Base-by-base conservation (phyloP, 495 filamentous ascomycete genomes). In the Penicillium pancosmium region DNA sequence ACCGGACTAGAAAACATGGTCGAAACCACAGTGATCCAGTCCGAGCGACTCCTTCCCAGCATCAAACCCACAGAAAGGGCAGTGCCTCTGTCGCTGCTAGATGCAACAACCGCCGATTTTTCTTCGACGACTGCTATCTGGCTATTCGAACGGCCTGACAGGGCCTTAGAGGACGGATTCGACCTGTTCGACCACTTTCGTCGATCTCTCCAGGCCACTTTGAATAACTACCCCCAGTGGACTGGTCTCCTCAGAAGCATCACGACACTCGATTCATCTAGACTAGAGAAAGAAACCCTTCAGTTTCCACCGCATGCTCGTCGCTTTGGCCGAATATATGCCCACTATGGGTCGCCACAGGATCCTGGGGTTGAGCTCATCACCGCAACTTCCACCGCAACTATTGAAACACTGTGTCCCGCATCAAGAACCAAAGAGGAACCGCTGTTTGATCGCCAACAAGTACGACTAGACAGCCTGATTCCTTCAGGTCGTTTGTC, bases 321-420 rank as follows among this genome's bases (percentile, higher is more conserved):
- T 18, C 73, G 73, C 4, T 76, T 69, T 47, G 71, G 70, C 31
- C 66, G 75, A 10, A 60, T 74, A n/a, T 64, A 68, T 52, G 50
- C 67, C 6, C 67, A 66, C 15, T 78, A 64, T 54, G 73, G 75
- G 16, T 60, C 65, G 1, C 31, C 65, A 4, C 50, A 61, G 6
- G 77, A 79, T 59, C 64, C 73, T 4, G 72, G 76, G 4, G 63
- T 78, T 16, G 67, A 68, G 48, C 77, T 74, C 36, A 33, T 73
- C 55, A 63, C 62, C 18, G 72, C 71, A 2, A 56, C 57, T 7
- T 63, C 62, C 21, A 52, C 51, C 6, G 46, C 68, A 15, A 62
- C 60, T 12, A 48, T 70, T 4, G 60, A 77, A 7, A 59, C 62
- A 3, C 64, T 78, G 2, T 71, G 59, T 49, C 66, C 67, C 9